Conservation (phyloP, 192 early-diverging fungal species). For the Phycomyces nitens region DNA sequence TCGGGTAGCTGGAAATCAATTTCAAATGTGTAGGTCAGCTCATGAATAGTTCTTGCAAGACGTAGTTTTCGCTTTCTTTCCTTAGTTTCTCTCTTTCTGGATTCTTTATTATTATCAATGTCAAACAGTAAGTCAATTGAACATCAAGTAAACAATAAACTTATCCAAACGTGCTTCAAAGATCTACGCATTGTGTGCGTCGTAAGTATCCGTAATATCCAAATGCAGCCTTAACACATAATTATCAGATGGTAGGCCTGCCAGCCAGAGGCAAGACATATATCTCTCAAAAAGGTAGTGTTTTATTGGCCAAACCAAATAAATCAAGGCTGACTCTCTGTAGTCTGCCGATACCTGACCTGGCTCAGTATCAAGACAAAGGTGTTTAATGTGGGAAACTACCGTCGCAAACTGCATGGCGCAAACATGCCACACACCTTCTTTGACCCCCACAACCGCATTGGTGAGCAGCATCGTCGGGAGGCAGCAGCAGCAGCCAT, state of each 20-base stretch:
- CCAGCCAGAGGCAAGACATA: constrained; percentile 97
- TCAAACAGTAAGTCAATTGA: not conserved
- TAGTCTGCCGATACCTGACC: constrained; percentile 87
- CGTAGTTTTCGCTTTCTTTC: too few species aligned
- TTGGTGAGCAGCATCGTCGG: constrained; percentile 66
- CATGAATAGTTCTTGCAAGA: too few species aligned
- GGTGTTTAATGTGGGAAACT: constrained; percentile 98
- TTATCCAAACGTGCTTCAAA: constrained; percentile 3
- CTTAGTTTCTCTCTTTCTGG: too few species aligned
- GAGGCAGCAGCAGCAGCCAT: constrained; percentile 83
- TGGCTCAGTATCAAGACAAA: constrained; percentile 93
- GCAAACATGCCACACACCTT: constrained; percentile 79
- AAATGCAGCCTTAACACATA: not conserved
- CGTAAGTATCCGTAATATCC: constrained; percentile 18
- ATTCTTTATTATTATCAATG: too few species aligned
- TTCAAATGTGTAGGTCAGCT: too few species aligned
- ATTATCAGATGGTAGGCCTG: constrained; percentile 78
- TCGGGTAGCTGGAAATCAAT: too few species aligned
- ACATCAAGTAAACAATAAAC: not conserved
- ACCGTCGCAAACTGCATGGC: constrained; percentile 87
- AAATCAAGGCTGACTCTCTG: not conserved
- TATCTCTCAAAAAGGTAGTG: constrained; percentile 88
- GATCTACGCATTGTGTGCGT: constrained; percentile 34
- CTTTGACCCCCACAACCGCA: constrained; percentile 85
- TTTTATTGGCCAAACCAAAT: not conserved